These are phyloP conservation scores for Hawksworthiomyces lignivorus DNA, from an alignment of 2,329 filamentous ascomycete genomes.

Conservation along the genomic window DNA sequence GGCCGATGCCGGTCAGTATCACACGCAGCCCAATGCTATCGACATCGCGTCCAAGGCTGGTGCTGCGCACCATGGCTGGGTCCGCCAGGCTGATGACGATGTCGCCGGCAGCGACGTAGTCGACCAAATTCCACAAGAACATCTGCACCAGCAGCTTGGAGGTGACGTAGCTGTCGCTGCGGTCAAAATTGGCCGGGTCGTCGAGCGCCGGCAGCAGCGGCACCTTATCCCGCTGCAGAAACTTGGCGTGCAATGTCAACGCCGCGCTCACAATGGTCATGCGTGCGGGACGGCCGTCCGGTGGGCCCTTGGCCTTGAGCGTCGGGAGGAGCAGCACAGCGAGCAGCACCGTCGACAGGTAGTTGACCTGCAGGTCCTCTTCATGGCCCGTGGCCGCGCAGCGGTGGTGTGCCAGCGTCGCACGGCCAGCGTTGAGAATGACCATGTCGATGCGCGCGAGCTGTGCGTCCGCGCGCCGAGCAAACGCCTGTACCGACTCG, in stretches of 20 bases:
- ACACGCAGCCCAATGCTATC: too few relatives aligned
- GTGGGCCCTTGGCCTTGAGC: conserved; percentile 12
- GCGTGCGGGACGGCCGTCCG: conserved; percentile 1
- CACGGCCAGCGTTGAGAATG: conserved; percentile 8
- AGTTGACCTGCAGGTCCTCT: conserved; percentile 25
- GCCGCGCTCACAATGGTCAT: conserved; percentile 23
- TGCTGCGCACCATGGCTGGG: conserved; percentile 5
- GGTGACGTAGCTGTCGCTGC: conserved; percentile 8
- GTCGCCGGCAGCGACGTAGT: conserved; percentile 3
- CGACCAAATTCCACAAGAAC: conserved; percentile 1
- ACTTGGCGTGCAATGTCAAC: conserved; percentile 12
- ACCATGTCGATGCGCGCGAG: conserved; percentile 4
- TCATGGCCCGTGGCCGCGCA: conserved; percentile 22
- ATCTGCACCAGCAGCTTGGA: conserved; percentile 11
- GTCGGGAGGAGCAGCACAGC: conserved; percentile 21
- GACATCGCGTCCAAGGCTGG: conserved; percentile 27
- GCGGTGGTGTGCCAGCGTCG: neutral
- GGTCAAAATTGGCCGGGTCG: neutral
- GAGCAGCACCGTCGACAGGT: conserved; percentile 24
- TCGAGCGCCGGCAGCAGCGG: conserved; percentile 13
- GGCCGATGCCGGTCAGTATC: conserved; percentile 9
- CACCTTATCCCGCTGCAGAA: conserved; percentile 12
- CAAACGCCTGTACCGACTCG: conserved; percentile 25
- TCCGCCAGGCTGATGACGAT: conserved; percentile 4
- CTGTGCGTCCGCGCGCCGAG: conserved; percentile 9